Evolutionary conservation across 2,329 filamentous ascomycete species (phyloP).

Genomic region (Penicillium sp.): DNA sequence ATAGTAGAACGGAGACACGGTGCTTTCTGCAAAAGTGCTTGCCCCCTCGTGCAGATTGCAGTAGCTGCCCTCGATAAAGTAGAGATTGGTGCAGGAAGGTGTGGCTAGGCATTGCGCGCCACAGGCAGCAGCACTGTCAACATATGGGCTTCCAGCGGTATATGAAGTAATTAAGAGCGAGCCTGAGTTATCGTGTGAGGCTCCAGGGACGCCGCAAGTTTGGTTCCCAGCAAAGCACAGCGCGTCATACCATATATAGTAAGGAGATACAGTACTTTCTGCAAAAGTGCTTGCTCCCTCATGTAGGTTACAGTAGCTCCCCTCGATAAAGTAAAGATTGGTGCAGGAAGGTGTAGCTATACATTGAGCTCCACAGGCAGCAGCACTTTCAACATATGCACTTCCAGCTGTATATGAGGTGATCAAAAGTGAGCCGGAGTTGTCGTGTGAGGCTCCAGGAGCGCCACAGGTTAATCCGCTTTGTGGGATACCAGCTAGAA

Average conservation of each 20-base stretch:
- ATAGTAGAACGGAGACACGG: background rate
- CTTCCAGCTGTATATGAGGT: background rate
- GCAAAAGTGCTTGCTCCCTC: background rate
- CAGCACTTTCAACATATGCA: background rate
- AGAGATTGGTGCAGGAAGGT: background rate
- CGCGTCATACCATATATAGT: background rate
- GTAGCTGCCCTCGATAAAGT: background rate
- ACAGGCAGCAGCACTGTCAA: background rate
- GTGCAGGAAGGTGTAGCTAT: background rate
- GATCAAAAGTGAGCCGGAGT: background rate
- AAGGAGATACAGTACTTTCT: background rate
- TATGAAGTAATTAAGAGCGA: background rate
- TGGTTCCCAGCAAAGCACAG: background rate
- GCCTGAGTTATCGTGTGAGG: background rate
- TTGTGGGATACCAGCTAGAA: background rate
- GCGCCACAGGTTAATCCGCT: background rate
- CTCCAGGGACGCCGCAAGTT: background rate
- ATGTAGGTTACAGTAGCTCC: background rate
- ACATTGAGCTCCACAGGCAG: background rate
- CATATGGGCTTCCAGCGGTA: background rate
- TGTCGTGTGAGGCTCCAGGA: background rate
- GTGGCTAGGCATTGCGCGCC: background rate
- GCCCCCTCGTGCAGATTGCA: background rate
- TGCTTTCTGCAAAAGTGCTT: background rate
- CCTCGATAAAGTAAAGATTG: conserved; percentile 1